Percentiles rank a stretch among this genome's conserved stretches.
These are phyloP conservation scores for Luffa aegyptiaca DNA, from an alignment of 306 rosid species.

Conservation along the genomic window DNA sequence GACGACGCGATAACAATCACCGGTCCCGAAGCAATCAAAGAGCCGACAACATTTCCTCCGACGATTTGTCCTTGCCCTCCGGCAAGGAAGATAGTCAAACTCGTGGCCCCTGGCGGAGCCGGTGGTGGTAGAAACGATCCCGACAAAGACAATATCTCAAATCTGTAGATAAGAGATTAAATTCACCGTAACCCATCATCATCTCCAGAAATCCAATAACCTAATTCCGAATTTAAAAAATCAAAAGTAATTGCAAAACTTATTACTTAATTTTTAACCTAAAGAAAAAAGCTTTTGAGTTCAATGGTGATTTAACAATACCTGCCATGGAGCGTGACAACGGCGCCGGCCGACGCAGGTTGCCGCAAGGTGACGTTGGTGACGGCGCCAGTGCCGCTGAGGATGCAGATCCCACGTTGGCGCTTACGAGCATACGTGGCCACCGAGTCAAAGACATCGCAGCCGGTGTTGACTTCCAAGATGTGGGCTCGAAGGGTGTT, in stretches of 20 bases:
- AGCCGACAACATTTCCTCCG: slow-evolving; percentile 86
- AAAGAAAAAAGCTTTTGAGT: neutral
- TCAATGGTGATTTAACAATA: neutral
- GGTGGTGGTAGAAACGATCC: slow-evolving; percentile 91
- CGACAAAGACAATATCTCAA: slow-evolving; percentile 63
- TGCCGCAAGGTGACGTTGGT: slow-evolving; percentile 68
- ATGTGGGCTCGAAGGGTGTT: slow-evolving; percentile 86
- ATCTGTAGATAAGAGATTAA: slow-evolving; percentile 13
- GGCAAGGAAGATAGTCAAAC: slow-evolving; percentile 59
- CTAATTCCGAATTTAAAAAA: neutral
- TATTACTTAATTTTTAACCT: neutral
- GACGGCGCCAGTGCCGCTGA: slow-evolving; percentile 74
- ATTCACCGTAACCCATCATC: neutral
- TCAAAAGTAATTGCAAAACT: neutral
- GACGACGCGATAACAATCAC: slow-evolving; percentile 85
- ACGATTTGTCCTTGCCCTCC: slow-evolving; percentile 91
- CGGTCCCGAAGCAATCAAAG: slow-evolving; percentile 75
- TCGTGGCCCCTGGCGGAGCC: slow-evolving; percentile 85
- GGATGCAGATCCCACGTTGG: slow-evolving; percentile 86
- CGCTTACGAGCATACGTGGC: slow-evolving; percentile 64
- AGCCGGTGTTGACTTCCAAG: slow-evolving; percentile 70
- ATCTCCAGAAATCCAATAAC: neutral
- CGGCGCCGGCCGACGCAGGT: slow-evolving; percentile 44
- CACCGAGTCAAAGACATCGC: slow-evolving; percentile 75
- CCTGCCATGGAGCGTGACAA: slow-evolving; percentile 52